A percentile compares a stretch with the other conserved stretches of the same genome.
Conservation (phyloP, 176 grass and related monocot genomes). For the Canna indica region DNA sequence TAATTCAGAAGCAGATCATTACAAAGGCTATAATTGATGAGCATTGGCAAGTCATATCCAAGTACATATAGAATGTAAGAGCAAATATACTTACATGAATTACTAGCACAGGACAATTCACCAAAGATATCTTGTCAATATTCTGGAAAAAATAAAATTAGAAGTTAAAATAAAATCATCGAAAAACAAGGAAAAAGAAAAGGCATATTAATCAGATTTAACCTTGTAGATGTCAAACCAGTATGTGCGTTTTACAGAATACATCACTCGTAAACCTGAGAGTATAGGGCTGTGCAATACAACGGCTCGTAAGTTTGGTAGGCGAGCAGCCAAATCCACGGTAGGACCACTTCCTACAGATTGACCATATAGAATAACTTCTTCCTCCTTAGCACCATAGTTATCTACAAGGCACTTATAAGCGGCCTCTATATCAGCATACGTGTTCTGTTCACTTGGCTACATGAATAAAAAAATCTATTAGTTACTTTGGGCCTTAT, state of each 20-base stretch:
- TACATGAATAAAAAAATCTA: conserved; percentile 24
- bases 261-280: conserved; percentile 89
- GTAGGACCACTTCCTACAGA: conserved; percentile 93
- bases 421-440: conserved; percentile 85
- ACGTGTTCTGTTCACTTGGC: conserved; percentile 81
- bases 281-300: conserved; percentile 87
- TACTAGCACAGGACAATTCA: conserved; percentile 82
- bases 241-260: conserved; percentile 83
- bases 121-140: conserved; percentile 84
- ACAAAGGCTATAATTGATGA: no score
- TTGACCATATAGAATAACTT: conserved; percentile 86
- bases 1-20: no score
- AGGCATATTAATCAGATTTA: conserved; percentile 8
- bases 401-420: conserved; percentile 74
- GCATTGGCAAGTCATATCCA: not conserved
- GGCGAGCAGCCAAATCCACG: conserved; percentile 63
- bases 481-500: not conserved
- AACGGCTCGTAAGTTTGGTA: conserved; percentile 57
- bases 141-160: conserved; percentile 41
- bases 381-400: conserved; percentile 75
- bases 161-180: conserved; percentile 6
- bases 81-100: conserved; percentile 70
- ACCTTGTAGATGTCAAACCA: conserved; percentile 99
- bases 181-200: conserved; percentile 18
- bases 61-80: conserved; percentile 12